Conservation (phyloP, 2,329 filamentous ascomycete species). For the Claviceps digitariae region DNA sequence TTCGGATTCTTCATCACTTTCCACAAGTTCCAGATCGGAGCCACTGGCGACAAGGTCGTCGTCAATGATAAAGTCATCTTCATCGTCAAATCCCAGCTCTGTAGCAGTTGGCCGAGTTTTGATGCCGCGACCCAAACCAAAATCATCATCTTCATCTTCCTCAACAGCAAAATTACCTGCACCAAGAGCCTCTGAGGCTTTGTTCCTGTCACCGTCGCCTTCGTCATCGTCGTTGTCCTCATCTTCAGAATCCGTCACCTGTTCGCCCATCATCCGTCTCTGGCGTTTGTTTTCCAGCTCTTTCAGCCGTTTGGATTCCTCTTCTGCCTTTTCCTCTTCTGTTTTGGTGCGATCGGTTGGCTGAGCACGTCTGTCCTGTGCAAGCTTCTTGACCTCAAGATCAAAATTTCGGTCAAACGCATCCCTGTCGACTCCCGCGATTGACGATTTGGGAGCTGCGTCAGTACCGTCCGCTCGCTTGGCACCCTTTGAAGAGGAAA, state of each 20-base stretch:
- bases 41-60: slow-evolving; percentile 76
- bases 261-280: slow-evolving; percentile 76
- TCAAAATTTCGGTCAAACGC: slow-evolving; percentile 82
- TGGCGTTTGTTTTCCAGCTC: slow-evolving; percentile 72
- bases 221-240: slow-evolving; percentile 31
- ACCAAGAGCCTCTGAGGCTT: slow-evolving; percentile 21
- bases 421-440: slow-evolving; percentile 45
- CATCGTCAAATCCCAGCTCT: slow-evolving; percentile 69
- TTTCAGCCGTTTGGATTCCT: slow-evolving; percentile 63
- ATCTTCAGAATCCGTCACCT: slow-evolving; percentile 52
- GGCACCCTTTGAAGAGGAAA: slow-evolving; percentile 39
- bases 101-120: slow-evolving; percentile 41
- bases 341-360: slow-evolving; percentile 85
- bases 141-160: slow-evolving; percentile 40
- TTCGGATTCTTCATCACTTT: slow-evolving; percentile 39
- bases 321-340: slow-evolving; percentile 68
- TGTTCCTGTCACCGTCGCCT: slow-evolving; percentile 24
- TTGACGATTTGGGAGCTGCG: slow-evolving; percentile 14
- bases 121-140: slow-evolving; percentile 46
- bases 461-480: slow-evolving; percentile 16
- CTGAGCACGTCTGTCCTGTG: slow-evolving; percentile 70
- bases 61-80: slow-evolving; percentile 87
- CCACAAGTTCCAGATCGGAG: slow-evolving; percentile 50
- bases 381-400: slow-evolving; percentile 64
- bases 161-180: slow-evolving; percentile 17